These are phyloP conservation scores for Stylonectria norvegica DNA, from an alignment of 2,329 filamentous ascomycete species.

Conservation along the genomic window DNA sequence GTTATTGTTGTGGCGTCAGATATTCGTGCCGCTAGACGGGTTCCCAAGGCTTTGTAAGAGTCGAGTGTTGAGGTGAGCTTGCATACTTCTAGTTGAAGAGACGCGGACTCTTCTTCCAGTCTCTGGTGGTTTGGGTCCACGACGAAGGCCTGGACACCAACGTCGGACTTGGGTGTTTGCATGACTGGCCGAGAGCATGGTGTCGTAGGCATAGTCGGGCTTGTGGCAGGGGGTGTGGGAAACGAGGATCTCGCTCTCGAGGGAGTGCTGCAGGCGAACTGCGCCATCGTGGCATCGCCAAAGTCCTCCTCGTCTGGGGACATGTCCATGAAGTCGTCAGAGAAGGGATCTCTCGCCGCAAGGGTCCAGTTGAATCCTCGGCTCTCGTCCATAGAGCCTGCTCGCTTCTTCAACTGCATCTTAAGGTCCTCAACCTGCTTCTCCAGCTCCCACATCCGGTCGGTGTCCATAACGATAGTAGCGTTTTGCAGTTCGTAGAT, in stretches of 20 bases:
- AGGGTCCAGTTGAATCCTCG: constrained; percentile 49
- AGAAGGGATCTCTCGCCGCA: constrained; percentile 46
- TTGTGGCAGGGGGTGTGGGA: constrained; percentile 55
- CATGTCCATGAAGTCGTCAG: constrained; percentile 41
- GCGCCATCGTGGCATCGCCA: constrained; percentile 49
- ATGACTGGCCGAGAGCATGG: constrained; percentile 33
- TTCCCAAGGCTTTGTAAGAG: constrained; percentile 42
- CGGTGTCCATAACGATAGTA: constrained; percentile 48
- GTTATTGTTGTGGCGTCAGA: constrained; percentile 15
- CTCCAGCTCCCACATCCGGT: constrained; percentile 42
- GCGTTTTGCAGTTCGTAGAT: constrained; percentile 52
- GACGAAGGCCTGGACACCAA: constrained; percentile 40
- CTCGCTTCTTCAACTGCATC: constrained; percentile 29
- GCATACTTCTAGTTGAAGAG: constrained; percentile 45
- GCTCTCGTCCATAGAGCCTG: constrained; percentile 20
- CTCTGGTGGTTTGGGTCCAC: constrained; percentile 41
- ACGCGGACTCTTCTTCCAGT: constrained; percentile 46
- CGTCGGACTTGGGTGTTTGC: constrained; percentile 8
- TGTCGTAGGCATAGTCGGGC: constrained; percentile 38
- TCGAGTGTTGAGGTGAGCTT: constrained; percentile 48
- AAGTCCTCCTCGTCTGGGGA: constrained; percentile 40
- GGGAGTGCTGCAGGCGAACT: constrained; percentile 52
- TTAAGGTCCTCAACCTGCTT: constrained; percentile 37
- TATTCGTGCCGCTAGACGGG: constrained; percentile 37
- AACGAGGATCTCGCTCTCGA: constrained; percentile 45